Evolutionary conservation across 805 yeast species (phyloP).

Genomic region (Cyberlindnera petersonii): DNA sequence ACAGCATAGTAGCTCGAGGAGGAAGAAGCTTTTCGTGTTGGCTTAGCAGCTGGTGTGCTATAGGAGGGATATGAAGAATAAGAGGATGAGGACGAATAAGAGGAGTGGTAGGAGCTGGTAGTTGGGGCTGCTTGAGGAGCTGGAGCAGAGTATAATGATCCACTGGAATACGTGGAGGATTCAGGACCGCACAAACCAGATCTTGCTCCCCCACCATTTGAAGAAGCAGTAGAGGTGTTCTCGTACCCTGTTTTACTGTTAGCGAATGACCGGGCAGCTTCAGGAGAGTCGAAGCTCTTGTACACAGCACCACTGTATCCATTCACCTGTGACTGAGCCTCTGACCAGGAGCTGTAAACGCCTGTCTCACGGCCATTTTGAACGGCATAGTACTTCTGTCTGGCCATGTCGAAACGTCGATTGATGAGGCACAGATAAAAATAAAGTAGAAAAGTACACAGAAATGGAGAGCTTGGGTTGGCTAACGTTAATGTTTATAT

Average conservation of each 20-base stretch:
- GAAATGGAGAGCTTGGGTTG: too few relatives aligned
- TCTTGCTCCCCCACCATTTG: neutral
- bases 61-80: too few relatives aligned
- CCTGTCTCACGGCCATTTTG: slow-evolving; percentile 40
- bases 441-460: too few relatives aligned
- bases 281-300: slow-evolving; percentile 39
- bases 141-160: neutral
- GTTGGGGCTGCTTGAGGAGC: neutral
- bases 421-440: too few relatives aligned
- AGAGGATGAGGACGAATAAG: neutral
- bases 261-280: slow-evolving; percentile 47
- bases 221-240: neutral
- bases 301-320: slow-evolving; percentile 38
- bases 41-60: neutral
- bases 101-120: neutral
- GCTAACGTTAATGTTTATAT: too few relatives aligned
- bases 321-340: slow-evolving; percentile 45
- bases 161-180: neutral
- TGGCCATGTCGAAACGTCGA: slow-evolving; percentile 1
- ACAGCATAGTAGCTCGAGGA: slow-evolving; percentile 50
- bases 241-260: neutral
- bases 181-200: neutral
- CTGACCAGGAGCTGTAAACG: slow-evolving; percentile 56
- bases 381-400: slow-evolving; percentile 5
- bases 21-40: too few relatives aligned